Evolutionary conservation across 108 stramenopile species (phyloP).

Genomic region (Pseudonitzschia delicatissima): DNA sequence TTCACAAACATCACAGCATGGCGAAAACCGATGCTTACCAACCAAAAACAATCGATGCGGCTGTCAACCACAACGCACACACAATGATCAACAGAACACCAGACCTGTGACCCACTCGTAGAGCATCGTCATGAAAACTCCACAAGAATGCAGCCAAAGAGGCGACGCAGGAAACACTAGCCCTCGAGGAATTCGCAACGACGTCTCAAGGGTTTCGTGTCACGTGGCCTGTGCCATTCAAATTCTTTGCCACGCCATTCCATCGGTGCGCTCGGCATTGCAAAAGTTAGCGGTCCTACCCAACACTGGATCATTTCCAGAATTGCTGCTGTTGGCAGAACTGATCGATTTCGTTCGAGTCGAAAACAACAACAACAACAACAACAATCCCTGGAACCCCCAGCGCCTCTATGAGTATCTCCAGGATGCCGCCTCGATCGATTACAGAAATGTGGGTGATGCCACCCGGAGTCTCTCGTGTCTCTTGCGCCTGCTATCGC

Average conservation of each 20-base stretch:
- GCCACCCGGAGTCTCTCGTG: conserved; percentile 30
- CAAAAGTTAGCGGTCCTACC: not conserved
- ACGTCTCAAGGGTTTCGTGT: conserved; percentile 38
- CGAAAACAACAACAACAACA: not conserved
- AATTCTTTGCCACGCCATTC: conserved; percentile 28
- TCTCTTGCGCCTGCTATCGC: conserved; percentile 15
- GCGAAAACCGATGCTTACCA: too few relatives aligned
- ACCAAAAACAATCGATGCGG: too few relatives aligned
- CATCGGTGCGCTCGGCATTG: not conserved
- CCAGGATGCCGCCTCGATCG: not conserved
- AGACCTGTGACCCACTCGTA: too few relatives aligned
- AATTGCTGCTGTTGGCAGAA: not conserved
- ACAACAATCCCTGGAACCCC: not conserved
- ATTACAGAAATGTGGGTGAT: conserved; percentile 37
- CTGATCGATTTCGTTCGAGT: conserved; percentile 1
- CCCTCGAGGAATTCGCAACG: conserved; percentile 35
- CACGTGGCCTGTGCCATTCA: conserved; percentile 44
- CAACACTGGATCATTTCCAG: not conserved
- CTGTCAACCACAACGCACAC: too few relatives aligned
- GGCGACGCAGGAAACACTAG: too few relatives aligned
- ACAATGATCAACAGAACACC: too few relatives aligned
- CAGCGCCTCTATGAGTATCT: not conserved
- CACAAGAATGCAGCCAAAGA: too few relatives aligned
- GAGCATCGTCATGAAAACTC: too few relatives aligned
- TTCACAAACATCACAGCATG: too few relatives aligned